Conservation (phyloP, 192 early-diverging fungal genomes). For the Coemansia javaensis region DNA sequence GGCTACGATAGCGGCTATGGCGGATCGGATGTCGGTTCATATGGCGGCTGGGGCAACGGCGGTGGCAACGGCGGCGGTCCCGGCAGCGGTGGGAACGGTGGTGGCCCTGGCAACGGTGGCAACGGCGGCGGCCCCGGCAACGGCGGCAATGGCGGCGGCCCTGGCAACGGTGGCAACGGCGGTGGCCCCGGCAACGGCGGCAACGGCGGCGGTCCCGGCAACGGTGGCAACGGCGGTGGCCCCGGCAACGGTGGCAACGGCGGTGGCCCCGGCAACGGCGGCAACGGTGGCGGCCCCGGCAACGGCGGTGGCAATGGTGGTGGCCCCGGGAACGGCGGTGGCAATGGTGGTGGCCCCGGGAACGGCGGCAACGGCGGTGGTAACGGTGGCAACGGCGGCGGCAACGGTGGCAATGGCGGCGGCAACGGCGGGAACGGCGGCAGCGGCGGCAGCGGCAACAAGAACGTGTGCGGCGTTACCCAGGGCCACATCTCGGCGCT, state of each 20-base stretch:
- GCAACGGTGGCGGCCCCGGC: not conserved
- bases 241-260: constrained; percentile 4
- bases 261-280: not conserved
- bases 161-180: constrained; percentile 8
- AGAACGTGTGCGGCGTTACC: constrained; percentile 30
- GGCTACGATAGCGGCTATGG: constrained; percentile 4
- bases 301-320: constrained; percentile 1
- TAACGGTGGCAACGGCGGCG: constrained; percentile 1
- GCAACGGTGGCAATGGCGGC: constrained; percentile 2
- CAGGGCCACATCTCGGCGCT: constrained; percentile 41
- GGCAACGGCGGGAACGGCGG: not conserved
- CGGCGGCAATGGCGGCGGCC: constrained; percentile 6
- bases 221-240: constrained; percentile 11
- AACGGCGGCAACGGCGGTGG: constrained; percentile 4
- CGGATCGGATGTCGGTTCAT: constrained; percentile 1
- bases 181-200: constrained; percentile 6
- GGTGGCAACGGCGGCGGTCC: constrained; percentile 3
- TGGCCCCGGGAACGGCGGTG: constrained; percentile 5
- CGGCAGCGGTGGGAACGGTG: constrained; percentile 8
- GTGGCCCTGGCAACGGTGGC: constrained; percentile 10
- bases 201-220: constrained; percentile 3
- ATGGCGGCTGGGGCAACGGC: constrained; percentile 3
- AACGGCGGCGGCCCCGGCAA: not conserved
- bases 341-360: constrained; percentile 3
- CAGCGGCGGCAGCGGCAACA: constrained; percentile 10